phyloP scores from a whole-genome alignment of 2,329 filamentous ascomycete species.

The Ploettnerulaceae sp. region DNA sequence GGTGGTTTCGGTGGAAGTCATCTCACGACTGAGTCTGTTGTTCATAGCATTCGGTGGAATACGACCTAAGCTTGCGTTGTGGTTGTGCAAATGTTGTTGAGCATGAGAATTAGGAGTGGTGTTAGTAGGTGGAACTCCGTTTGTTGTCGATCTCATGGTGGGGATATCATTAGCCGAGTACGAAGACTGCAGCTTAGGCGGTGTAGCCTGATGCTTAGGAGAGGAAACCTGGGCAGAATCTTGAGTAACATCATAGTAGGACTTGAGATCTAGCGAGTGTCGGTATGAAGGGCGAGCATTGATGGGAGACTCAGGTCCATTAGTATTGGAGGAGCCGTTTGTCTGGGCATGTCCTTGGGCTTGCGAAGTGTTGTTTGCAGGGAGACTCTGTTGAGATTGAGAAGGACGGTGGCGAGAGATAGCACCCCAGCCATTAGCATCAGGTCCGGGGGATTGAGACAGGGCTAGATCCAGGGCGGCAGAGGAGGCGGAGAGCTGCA shows the following conservation, averaged over 20 bases:
- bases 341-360: slow-evolving; percentile 31
- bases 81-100: slow-evolving; percentile 58
- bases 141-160: slow-evolving; percentile 60
- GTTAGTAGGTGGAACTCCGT: slow-evolving; percentile 26
- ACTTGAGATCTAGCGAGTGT: slow-evolving; percentile 54
- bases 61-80: slow-evolving; percentile 77
- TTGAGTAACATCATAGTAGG: slow-evolving; percentile 36
- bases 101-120: slow-evolving; percentile 51
- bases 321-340: slow-evolving; percentile 24
- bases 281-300: slow-evolving; percentile 46
- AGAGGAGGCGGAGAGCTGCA: slow-evolving; percentile 73
- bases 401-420: slow-evolving; percentile 32
- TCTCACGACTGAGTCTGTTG: slow-evolving; percentile 68
- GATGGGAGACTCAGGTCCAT: slow-evolving; percentile 41
- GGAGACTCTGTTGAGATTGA: slow-evolving; percentile 44
- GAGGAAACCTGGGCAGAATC: slow-evolving; percentile 34
- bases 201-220: slow-evolving; percentile 53
- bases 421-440: slow-evolving; percentile 37
- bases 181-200: slow-evolving; percentile 76
- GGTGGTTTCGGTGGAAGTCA: slow-evolving; percentile 37
- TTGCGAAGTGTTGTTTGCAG: slow-evolving; percentile 25
- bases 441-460: slow-evolving; percentile 60
- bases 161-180: slow-evolving; percentile 88
- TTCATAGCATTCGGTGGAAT: slow-evolving; percentile 64
- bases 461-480: slow-evolving; percentile 75